Evolutionary conservation across 2,329 filamentous ascomycete genomes (phyloP).

Genomic region (Orbilia blumenaviensis): DNA sequence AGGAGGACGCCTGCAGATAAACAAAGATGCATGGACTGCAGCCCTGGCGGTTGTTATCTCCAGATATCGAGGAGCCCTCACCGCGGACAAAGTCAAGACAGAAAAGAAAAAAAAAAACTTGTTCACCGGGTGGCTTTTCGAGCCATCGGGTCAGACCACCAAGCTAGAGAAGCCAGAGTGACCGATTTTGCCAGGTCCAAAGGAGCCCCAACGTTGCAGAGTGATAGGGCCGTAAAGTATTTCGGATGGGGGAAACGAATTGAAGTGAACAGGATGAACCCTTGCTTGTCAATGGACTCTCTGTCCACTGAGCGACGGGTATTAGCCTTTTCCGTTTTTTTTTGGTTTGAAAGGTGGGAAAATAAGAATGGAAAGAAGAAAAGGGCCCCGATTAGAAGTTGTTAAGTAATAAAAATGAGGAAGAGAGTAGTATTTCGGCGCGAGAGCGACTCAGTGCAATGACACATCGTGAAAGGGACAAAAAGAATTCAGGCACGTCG

Average conservation of each 20-base stretch:
- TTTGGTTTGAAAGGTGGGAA: background rate
- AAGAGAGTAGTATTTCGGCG: conserved; percentile 1
- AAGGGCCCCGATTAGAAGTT: background rate
- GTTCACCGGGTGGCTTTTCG: conserved; percentile 29
- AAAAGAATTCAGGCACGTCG: conserved; percentile 14
- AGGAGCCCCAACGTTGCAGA: conserved; percentile 34
- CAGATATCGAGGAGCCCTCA: conserved; percentile 1
- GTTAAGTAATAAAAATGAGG: conserved; percentile 10
- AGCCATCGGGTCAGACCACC: conserved; percentile 36
- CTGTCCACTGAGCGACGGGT: conserved; percentile 18
- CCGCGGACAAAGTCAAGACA: background rate
- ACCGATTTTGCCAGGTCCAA: conserved; percentile 26
- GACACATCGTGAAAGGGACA: conserved; percentile 18
- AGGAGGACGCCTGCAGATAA: conserved; percentile 39
- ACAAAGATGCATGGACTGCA: background rate
- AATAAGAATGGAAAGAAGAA: background rate
- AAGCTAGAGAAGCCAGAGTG: background rate
- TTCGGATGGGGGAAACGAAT: conserved; percentile 13
- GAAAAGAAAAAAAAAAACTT: background rate
- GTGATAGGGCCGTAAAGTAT: conserved; percentile 40
- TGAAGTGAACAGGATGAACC: conserved; percentile 33
- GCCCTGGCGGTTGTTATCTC: conserved; percentile 33
- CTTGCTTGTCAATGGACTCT: conserved; percentile 1
- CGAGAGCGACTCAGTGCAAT: conserved; percentile 21
- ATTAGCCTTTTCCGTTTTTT: conserved; percentile 7